Evolutionary conservation across 2,329 filamentous ascomycete genomes (phyloP), one percentile per base, ranked within the genome.

Genomic region (Coniochaeta ligniaria): DNA sequence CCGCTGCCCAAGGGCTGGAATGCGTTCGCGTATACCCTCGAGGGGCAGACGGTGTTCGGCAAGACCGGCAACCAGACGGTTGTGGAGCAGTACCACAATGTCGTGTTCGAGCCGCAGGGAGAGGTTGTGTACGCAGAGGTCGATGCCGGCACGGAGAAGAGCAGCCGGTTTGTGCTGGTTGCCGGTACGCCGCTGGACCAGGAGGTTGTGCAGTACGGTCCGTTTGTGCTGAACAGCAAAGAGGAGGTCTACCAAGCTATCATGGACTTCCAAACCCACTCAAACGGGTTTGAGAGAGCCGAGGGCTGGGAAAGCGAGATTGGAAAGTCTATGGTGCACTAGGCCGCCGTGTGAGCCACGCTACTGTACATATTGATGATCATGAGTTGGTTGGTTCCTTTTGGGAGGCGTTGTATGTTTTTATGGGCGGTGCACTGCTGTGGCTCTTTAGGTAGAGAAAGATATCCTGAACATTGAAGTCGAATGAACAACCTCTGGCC

Each of bases 271-370:
- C 88, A 90, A 75, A 85, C 80, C 16, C 80, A 84, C 64, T 79
- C 82, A 41, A 93, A 94, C 72, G 91, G 91, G 5, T 95, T 95
- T 67, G 91, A 95, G 77, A 80, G 90, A 63, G 90, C 90, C 1
- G 81, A 85, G 64, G 84, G 86, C 33, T 96, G 92, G 92, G 76
- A 87, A 74, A 92, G 89, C 70, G 89, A 96, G 76, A 96, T 96
- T 81, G 91, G 90, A 41, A 92, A 92, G 81, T 80, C 80, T 16
- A 91, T 91, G 88, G 74, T 70, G 41, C 70, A 73, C 36, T 58
- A 57, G 31, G 28, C 3, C 22, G 43, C 43, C 16, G 8, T 28
- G 8, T 2, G 47, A 3, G 11, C 3, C 14, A 17, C 11, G 16
- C 14, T 31, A 14, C 22, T 47, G 43, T 24, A 17, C 14, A 17